Conservation (phyloP, 768 basidiomycete genomes). For the Roridomyces roridus region DNA sequence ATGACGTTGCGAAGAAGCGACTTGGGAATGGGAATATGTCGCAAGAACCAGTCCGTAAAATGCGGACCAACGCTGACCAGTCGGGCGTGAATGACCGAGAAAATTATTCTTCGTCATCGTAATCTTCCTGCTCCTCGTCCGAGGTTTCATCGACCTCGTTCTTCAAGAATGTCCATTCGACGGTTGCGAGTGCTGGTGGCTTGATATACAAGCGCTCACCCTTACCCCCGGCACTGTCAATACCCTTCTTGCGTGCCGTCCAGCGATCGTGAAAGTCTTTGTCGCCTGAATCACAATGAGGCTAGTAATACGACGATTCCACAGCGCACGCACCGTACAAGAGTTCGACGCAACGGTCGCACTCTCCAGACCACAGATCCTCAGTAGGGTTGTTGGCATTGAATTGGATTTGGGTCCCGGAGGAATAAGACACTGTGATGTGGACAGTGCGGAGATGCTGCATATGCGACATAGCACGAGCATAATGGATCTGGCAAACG, state of each 20-base stretch:
- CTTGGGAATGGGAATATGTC: too few species aligned
- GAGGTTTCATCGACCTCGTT: not conserved
- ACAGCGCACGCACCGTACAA: constrained; percentile 35
- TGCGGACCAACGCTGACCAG: too few species aligned
- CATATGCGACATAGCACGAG: constrained; percentile 31
- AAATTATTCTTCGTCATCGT: constrained; percentile 2
- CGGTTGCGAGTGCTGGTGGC: constrained; percentile 34
- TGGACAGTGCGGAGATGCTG: constrained; percentile 34
- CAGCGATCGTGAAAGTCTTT: constrained; percentile 34
- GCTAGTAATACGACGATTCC: not conserved
- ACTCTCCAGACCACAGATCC: constrained; percentile 44
- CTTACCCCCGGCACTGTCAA: not conserved
- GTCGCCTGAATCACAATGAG: constrained; percentile 22
- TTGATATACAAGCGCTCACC: constrained; percentile 25
- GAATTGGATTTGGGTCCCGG: constrained; percentile 24
- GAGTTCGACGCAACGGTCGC: constrained; percentile 41
- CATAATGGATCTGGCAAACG: constrained; percentile 41
- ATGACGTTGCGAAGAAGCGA: too few species aligned
- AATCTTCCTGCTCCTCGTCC: not conserved
- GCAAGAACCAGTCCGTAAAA: too few species aligned
- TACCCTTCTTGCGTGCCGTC: constrained; percentile 37
- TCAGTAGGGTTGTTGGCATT: constrained; percentile 24
- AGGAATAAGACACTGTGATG: constrained; percentile 36
- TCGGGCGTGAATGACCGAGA: too few species aligned
- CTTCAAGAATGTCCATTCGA: constrained; percentile 38